A percentile compares a stretch with the other conserved stretches of the same genome.
These are phyloP conservation scores for Marasmius sp. DNA, from an alignment of 1,284 basidiomycete species.

Conservation along the genomic window DNA sequence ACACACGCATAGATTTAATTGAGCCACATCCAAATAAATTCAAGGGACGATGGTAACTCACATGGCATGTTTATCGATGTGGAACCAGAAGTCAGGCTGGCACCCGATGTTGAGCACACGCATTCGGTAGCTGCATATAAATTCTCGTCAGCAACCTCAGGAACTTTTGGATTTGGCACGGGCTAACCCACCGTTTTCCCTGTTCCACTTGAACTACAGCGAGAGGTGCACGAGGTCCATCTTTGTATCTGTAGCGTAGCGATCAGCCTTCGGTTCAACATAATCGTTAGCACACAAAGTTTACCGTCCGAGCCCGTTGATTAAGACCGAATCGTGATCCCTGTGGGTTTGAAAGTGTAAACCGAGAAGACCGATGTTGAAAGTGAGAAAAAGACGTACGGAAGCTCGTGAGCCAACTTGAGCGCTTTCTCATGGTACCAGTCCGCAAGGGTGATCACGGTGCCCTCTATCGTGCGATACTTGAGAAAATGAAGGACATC, in stretches of 20 bases:
- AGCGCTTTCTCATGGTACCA: slow-evolving; percentile 24
- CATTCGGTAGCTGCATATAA: not conserved
- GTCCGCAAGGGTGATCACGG: slow-evolving; percentile 37
- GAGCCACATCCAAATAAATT: not conserved
- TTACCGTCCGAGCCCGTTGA: slow-evolving; percentile 39
- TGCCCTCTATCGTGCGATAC: slow-evolving; percentile 24
- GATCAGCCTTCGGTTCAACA: too few species aligned
- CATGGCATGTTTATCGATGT: not conserved
- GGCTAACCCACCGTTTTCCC: slow-evolving; percentile 8
- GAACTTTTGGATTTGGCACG: too few species aligned
- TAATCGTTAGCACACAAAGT: not conserved
- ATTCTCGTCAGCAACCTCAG: not conserved
- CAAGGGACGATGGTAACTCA: slow-evolving; percentile 11
- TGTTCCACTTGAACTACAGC: slow-evolving; percentile 27
- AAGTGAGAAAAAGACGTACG: not conserved
- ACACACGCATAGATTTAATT: not conserved
- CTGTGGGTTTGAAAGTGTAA: not conserved
- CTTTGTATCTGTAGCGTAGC: slow-evolving; percentile 23
- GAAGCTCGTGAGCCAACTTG: not conserved
- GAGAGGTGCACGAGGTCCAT: slow-evolving; percentile 30
- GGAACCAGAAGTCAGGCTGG: not conserved
- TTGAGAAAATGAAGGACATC: slow-evolving; percentile 2
- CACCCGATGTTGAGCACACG: not conserved
- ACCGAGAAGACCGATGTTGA: slow-evolving; percentile 14
- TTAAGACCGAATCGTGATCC: slow-evolving; percentile 31